phyloP scores from a whole-genome alignment of 2,329 filamentous ascomycete species.

The Epichloe gansuensis region DNA sequence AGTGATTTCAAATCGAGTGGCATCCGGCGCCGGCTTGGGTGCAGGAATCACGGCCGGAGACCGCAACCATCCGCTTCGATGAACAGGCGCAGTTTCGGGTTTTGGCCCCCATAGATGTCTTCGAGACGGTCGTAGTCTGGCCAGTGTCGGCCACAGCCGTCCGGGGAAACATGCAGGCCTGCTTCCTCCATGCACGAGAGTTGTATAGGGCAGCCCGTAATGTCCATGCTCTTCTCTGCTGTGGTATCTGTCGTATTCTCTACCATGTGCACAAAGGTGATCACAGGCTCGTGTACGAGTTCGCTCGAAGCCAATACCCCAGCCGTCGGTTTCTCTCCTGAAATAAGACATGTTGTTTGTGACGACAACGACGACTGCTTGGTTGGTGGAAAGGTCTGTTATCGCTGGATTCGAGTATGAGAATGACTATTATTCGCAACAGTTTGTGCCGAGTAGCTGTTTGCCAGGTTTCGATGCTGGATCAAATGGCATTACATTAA shows the following conservation, averaged over 20 bases:
- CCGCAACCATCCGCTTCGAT: neutral
- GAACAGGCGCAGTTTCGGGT: neutral
- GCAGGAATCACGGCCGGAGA: neutral
- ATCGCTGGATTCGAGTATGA: too few species aligned
- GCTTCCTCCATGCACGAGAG: too few species aligned
- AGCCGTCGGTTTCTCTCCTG: neutral
- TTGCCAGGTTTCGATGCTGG: neutral
- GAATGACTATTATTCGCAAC: neutral
- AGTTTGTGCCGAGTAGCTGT: neutral
- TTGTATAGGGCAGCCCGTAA: too few species aligned
- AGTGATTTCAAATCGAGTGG: neutral
- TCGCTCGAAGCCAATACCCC: neutral
- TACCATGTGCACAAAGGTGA: neutral
- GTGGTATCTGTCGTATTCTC: neutral
- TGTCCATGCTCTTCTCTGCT: neutral
- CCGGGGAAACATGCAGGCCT: too few species aligned
- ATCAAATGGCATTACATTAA: neutral
- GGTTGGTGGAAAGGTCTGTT: too few species aligned
- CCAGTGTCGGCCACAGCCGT: too few species aligned
- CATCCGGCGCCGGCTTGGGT: neutral
- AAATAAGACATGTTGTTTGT: neutral
- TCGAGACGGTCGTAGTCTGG: too few species aligned
- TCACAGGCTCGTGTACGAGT: neutral
- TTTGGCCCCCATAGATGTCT: neutral
- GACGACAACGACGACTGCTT: too few species aligned